Evolutionary conservation across 345 rosid genomes (phyloP).

Genomic region (Adansonia digitata): DNA sequence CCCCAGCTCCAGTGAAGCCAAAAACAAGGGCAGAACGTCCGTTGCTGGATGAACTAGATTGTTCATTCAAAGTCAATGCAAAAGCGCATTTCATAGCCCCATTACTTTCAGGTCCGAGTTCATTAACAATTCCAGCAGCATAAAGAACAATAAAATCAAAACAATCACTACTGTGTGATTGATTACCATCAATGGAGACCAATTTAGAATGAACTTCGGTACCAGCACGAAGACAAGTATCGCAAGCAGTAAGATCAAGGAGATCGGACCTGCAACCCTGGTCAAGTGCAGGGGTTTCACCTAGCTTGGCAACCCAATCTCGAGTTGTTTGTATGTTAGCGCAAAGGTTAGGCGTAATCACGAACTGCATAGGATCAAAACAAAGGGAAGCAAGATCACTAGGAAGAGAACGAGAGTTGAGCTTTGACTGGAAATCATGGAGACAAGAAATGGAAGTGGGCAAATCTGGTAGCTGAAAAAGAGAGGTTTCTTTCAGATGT

Average conservation of each 20-base stretch:
- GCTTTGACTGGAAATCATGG: slow-evolving; percentile 46
- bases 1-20: slow-evolving; percentile 62
- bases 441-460: slow-evolving; percentile 60
- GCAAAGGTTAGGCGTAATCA: slow-evolving; percentile 38
- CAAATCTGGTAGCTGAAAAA: slow-evolving; percentile 52
- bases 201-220: slow-evolving; percentile 38
- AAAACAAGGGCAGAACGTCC: slow-evolving; percentile 41
- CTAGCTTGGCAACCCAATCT: slow-evolving; percentile 64
- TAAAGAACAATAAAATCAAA: slow-evolving; percentile 59
- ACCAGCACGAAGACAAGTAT: slow-evolving; percentile 59
- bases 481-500: slow-evolving; percentile 52
- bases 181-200: slow-evolving; percentile 44
- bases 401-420: slow-evolving; percentile 46
- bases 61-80: slow-evolving; percentile 37
- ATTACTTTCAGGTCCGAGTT: slow-evolving; percentile 66
- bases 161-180: slow-evolving; percentile 37
- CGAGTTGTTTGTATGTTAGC: slow-evolving; percentile 41
- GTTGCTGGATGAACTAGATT: slow-evolving; percentile 21
- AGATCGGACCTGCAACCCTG: slow-evolving; percentile 59
- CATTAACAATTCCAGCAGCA: slow-evolving; percentile 72
- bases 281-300: slow-evolving; percentile 46
- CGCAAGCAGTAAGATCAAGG: slow-evolving; percentile 51
- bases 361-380: slow-evolving; percentile 55
- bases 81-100: slow-evolving; percentile 61
- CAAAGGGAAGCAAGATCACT: slow-evolving; percentile 41